Evolutionary conservation across 345 rosid species (phyloP), one percentile per base, ranked within the genome.

Genomic region (Boechera stricta): DNA sequence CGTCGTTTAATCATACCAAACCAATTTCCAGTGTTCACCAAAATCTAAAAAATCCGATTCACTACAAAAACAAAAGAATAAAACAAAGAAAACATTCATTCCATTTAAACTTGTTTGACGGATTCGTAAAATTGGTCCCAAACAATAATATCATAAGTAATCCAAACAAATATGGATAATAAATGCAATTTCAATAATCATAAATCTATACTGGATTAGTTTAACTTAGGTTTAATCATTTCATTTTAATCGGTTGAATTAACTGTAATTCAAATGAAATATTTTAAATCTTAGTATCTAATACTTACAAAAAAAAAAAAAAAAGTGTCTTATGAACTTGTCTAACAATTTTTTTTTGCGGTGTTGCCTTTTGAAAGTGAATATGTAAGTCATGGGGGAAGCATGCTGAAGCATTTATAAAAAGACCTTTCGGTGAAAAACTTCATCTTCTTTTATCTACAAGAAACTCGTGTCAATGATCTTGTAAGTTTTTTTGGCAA

Each of bases 331-430:
- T 55, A 7, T 57, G 6, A 58, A 32, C 24, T 58, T 31, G 5
- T n/a, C 6, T 32, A 58, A 33, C 41, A 58, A 1, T 24, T 31
- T 56, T 31, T 31, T 31, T 55, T 56, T 31, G 38, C 11, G 7
- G 41, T 57, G 6, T 32, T 7, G 62, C 62, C 29, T 52, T 52
- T 24, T 8, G 41, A 57, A 31, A 33, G 63, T 57, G 42, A 32
- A 58, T 8, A 58, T 33, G 63, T 33, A 58, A 58, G 13, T 32
- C 63, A 58, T n/a, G 63, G 33, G 36, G 21, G 26, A 51, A 56
- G 42, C 42, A 58, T 33, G 8, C 32, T 21, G 24, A 21, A 21
- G 24, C 24, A 21, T 21, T 21, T 21, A 21, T 21, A 21, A 21
- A 21, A 7, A 36, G 26, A 58, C 11, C 42, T 35, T 58, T 33